phyloP scores from a whole-genome alignment of 176 grass and related monocot species.

The Zizania latifolia region DNA sequence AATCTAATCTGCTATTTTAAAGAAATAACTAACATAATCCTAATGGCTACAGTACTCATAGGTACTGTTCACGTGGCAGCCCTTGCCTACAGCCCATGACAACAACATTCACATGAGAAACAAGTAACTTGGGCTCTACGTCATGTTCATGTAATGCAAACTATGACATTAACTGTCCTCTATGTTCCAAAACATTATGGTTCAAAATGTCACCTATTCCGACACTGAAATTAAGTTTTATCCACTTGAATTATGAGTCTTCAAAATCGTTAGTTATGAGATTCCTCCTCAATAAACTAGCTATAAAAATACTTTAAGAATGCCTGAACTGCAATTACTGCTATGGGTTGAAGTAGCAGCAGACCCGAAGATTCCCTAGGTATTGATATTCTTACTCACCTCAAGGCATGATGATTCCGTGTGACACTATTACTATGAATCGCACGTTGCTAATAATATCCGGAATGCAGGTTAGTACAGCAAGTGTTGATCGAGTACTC shows the following conservation, averaged over 20 bases:
- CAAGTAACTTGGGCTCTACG: not conserved
- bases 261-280: not conserved
- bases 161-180: not conserved
- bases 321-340: not conserved
- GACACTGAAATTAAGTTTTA: not conserved
- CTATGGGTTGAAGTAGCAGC: not conserved
- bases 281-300: not conserved
- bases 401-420: not conserved
- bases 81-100: too few relatives aligned
- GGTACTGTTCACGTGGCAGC: too few relatives aligned
- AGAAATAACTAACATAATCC: too few relatives aligned
- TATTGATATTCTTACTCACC: not conserved
- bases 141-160: not conserved
- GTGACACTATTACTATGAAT: not conserved
- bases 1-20: too few relatives aligned
- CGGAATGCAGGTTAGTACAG: not conserved
- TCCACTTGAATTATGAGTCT: not conserved
- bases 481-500: not conserved
- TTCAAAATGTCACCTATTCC: not conserved
- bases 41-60: too few relatives aligned
- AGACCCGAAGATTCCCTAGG: not conserved
- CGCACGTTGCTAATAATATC: not conserved
- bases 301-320: not conserved
- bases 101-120: not conserved
- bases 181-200: not conserved